Evolutionary conservation across 441 rosid species (phyloP), one percentile per base, ranked within the genome.

Genomic region (Pelargonium fulgidum): DNA sequence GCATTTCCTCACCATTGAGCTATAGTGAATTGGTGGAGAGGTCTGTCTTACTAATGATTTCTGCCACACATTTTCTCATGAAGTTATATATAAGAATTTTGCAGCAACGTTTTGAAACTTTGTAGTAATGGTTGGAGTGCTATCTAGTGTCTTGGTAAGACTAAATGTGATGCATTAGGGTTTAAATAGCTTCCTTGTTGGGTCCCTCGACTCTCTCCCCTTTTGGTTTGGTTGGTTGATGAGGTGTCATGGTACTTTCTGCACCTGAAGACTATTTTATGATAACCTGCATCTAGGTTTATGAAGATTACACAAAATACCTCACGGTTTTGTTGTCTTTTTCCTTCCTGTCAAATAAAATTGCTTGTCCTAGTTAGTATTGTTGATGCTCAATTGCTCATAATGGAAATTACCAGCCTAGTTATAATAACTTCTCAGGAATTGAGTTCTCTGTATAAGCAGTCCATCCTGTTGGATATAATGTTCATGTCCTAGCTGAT

Each of bases 1-100:
- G 94, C 77, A 61, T 70, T 63, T 93, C 98, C 54, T 91, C 86
- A 73, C 98, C 98, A 6, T 74, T 93, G 68, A 85, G 82, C 75
- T 91, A 91, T 76, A 70, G 78, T 68, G 78, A 81, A 62, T 82
- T 93, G 84, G 89, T 82, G 66, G 86, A 89, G 70, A 93, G 96
- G 99, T 91, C 87, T 71, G 68, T 48, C 29, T 29, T 33, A 20
- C 68, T 65, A n/a, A 16, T 65, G 54, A 16, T 42, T 16, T 39
- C 29, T 65, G 10, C 29, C 11, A 14, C 41, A 36, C 41, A 65
- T 65, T 41, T 65, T 41, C 68, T 65, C 19, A 16, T 42, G 68
- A 67, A 1, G 66, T 68, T 50, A 61, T 52, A 12, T 70, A 62
- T 45, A 45, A 11, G 52, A 20, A 47, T 61, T 56, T 56, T 58